Conservation (phyloP, 176 grass and related monocot genomes). For the Carex cristatella region DNA sequence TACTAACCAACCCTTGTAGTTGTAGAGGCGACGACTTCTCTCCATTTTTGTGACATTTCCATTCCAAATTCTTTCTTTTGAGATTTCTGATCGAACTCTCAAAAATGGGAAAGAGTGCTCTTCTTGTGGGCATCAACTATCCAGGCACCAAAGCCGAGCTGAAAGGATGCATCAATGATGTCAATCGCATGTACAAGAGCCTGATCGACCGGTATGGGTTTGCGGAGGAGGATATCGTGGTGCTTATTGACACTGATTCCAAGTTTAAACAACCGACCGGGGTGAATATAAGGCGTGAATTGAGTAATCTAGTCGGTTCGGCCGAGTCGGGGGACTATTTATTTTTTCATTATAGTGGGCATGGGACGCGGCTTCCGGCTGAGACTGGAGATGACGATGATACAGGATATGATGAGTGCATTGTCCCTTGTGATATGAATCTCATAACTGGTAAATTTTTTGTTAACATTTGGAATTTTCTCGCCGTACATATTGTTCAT, state of each 20-base stretch:
- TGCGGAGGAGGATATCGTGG: conserved; percentile 31
- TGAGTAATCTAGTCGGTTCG: conserved; percentile 42
- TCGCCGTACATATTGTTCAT: neutral
- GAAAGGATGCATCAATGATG: conserved; percentile 77
- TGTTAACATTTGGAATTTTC: neutral
- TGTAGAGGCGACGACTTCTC: neutral
- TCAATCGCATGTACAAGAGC: conserved; percentile 53
- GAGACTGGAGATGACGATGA: conserved; percentile 91
- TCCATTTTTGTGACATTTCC: neutral
- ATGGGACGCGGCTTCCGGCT: conserved; percentile 58
- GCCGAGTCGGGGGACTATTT: conserved; percentile 56
- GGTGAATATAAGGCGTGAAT: conserved; percentile 36
- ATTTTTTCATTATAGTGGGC: conserved; percentile 95
- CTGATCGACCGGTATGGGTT: conserved; percentile 61
- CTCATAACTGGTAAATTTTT: conserved; percentile 43
- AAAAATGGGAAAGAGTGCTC: conserved; percentile 31
- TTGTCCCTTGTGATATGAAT: conserved; percentile 83
- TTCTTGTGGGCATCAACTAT: conserved; percentile 86
- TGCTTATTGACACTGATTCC: conserved; percentile 57
- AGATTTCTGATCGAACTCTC: neutral
- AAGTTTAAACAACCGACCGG: conserved; percentile 40
- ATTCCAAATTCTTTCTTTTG: neutral
- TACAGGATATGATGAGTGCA: conserved; percentile 90
- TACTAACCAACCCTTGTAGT: neutral
- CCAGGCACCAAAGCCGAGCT: conserved; percentile 67